Percentiles rank a stretch among this genome's conserved stretches.
phyloP scores from a whole-genome alignment of 1,284 basidiomycete genomes.

The Phenoliferia sp. region DNA sequence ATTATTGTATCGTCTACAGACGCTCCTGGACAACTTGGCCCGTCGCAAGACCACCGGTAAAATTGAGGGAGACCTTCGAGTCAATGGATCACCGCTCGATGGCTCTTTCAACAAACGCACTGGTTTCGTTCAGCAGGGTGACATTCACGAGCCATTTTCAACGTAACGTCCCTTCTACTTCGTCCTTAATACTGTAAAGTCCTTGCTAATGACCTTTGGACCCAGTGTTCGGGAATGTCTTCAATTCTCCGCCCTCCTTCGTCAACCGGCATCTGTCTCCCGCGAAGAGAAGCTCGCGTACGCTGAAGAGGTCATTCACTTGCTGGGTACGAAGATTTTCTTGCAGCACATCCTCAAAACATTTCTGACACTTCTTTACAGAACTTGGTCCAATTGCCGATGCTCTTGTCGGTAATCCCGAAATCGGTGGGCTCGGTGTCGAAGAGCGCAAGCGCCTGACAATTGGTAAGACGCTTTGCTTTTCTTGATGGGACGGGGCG shows the following conservation, averaged over 20 bases:
- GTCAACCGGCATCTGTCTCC: conserved; percentile 49
- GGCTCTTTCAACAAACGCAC: conserved; percentile 50
- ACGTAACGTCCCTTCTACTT: conserved; percentile 30
- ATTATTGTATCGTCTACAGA: too few relatives aligned
- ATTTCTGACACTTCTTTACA: neutral
- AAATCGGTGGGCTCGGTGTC: conserved; percentile 50
- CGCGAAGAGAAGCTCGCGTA: conserved; percentile 47
- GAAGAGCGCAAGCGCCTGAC: conserved; percentile 48
- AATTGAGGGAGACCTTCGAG: conserved; percentile 46
- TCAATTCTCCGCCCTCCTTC: conserved; percentile 54
- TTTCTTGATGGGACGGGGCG: neutral
- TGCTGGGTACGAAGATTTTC: conserved; percentile 50
- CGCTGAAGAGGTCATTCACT: conserved; percentile 50
- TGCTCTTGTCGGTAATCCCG: conserved; percentile 47
- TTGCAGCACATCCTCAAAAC: neutral
- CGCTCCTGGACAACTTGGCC: conserved; percentile 45
- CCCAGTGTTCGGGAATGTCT: conserved; percentile 58
- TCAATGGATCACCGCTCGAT: conserved; percentile 50
- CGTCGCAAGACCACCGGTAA: conserved; percentile 51
- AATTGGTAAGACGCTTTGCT: too few relatives aligned
- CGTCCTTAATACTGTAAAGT: conserved; percentile 37
- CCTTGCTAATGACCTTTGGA: conserved; percentile 47
- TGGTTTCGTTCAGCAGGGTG: conserved; percentile 72
- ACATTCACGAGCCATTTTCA: conserved; percentile 44
- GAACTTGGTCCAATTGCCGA: conserved; percentile 49